Conservation (phyloP, 106 monocot species). For the Dendrobium huoshanense region DNA sequence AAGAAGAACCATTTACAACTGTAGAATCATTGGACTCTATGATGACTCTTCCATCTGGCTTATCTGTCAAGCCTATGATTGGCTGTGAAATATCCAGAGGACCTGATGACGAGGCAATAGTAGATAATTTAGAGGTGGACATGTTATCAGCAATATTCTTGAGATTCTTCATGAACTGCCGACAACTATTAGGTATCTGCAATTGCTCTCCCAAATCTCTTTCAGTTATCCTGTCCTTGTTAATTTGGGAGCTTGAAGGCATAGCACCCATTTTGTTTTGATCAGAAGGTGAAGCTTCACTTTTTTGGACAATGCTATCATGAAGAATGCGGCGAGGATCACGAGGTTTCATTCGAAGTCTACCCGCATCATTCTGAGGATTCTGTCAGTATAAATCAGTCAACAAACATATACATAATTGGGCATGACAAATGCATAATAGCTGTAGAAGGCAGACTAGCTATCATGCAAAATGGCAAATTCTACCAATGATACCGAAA, state of each 20-base stretch:
- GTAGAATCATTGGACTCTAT: constrained; percentile 21
- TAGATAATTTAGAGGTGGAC: constrained; percentile 16
- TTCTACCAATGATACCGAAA: neutral
- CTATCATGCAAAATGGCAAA: neutral
- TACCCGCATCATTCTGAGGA: constrained; percentile 36
- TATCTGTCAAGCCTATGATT: constrained; percentile 14
- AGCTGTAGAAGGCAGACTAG: neutral
- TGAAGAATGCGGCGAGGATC: constrained; percentile 90
- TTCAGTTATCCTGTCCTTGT: constrained; percentile 22
- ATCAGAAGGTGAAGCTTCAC: constrained; percentile 17
- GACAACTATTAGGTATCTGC: constrained; percentile 15
- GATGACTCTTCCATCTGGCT: constrained; percentile 4
- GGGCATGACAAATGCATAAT: neutral
- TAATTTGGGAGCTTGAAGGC: constrained; percentile 7
- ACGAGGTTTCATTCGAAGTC: constrained; percentile 84
- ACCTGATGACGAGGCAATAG: neutral
- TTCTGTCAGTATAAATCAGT: constrained; percentile 10
- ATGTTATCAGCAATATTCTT: constrained; percentile 21
- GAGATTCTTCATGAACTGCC: constrained; percentile 27
- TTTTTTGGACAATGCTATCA: constrained; percentile 35
- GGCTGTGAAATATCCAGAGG: constrained; percentile 20
- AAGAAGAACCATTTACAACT: constrained; percentile 6
- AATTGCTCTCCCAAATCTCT: constrained; percentile 35
- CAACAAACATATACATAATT: neutral
- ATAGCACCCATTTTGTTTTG: constrained; percentile 23